Evolutionary conservation across 2,329 filamentous ascomycete species (phyloP).

Genomic region (Cryphonectria nitschkei): DNA sequence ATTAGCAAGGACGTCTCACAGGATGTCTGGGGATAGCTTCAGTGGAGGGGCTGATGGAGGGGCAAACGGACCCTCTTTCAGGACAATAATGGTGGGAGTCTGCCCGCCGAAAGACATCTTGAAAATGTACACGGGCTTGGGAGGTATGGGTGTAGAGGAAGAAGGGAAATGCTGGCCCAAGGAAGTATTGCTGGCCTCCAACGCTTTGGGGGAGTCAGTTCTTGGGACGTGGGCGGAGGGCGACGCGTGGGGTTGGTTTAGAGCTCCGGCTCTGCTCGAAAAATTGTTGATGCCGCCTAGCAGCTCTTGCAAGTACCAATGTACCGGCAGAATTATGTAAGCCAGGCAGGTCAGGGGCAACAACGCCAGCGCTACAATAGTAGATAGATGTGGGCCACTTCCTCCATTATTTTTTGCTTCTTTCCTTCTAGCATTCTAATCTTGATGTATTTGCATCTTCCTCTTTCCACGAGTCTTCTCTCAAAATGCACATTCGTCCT

Average conservation of each 20-base stretch:
- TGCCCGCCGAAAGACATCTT: conserved; percentile 96
- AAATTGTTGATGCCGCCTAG: conserved; percentile 16
- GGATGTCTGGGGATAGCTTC: conserved; percentile 26
- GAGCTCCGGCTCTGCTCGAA: conserved; percentile 13
- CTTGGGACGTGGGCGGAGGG: conserved; percentile 11
- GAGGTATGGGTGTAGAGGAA: neutral
- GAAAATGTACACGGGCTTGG: conserved; percentile 23
- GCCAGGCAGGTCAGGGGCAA: neutral
- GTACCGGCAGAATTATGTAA: conserved; percentile 8
- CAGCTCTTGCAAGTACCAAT: conserved; percentile 5
- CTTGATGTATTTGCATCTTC: no score
- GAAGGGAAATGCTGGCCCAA: neutral
- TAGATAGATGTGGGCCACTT: neutral
- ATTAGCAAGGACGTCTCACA: conserved; percentile 30
- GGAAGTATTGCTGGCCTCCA: neutral
- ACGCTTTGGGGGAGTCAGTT: neutral
- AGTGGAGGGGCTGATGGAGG: conserved; percentile 34
- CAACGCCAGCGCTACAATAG: neutral
- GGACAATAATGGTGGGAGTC: conserved; percentile 95
- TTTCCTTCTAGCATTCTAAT: no score
- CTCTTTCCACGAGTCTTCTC: neutral
- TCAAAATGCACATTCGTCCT: neutral
- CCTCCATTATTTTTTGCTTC: neutral
- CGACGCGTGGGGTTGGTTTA: conserved; percentile 14
- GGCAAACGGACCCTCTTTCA: conserved; percentile 82